Evolutionary conservation across 768 basidiomycete species (phyloP).

Genomic region (Naganishia kalamii): DNA sequence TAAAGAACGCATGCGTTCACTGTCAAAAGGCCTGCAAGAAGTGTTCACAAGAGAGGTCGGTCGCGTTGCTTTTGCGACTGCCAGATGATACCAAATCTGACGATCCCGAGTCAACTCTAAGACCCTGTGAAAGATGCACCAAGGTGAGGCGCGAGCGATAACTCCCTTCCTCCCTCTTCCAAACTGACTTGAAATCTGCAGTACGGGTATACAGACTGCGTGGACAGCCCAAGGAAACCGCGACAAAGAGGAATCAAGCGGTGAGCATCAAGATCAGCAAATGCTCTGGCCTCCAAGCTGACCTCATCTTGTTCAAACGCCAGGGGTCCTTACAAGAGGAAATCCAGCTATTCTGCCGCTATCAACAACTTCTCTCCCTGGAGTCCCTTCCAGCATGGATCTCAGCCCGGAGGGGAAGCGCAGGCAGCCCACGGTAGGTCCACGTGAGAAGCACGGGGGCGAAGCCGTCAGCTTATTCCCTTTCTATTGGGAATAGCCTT

Average conservation of each 20-base stretch:
- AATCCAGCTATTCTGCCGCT: background rate
- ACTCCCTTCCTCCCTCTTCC: background rate
- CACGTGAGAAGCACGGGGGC: too few relatives aligned
- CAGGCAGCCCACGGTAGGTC: too few relatives aligned
- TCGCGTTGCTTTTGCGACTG: background rate
- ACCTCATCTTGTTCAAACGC: too few relatives aligned
- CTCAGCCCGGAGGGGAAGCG: background rate
- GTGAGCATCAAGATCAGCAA: too few relatives aligned
- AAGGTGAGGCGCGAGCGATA: conserved; percentile 15
- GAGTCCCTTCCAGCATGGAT: background rate
- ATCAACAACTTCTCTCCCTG: background rate
- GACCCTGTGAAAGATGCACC: conserved; percentile 43
- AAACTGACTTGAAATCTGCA: too few relatives aligned
- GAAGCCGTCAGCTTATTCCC: too few relatives aligned
- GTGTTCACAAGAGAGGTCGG: conserved; percentile 42
- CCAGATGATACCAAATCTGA: background rate
- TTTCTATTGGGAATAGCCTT: too few relatives aligned
- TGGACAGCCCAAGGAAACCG: conserved; percentile 38
- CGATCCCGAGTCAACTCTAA: background rate
- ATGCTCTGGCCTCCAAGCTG: too few relatives aligned
- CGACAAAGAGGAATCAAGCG: conserved; percentile 42
- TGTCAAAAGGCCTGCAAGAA: conserved; percentile 47
- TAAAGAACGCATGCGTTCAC: conserved; percentile 42
- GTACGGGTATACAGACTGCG: conserved; percentile 38
- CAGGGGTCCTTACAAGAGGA: conserved; percentile 4